Percentiles rank a stretch among this genome's conserved stretches.
These are phyloP conservation scores for Eimeria nieschulzi DNA, from an alignment of 169 alveolate species.

Conservation along the genomic window DNA sequence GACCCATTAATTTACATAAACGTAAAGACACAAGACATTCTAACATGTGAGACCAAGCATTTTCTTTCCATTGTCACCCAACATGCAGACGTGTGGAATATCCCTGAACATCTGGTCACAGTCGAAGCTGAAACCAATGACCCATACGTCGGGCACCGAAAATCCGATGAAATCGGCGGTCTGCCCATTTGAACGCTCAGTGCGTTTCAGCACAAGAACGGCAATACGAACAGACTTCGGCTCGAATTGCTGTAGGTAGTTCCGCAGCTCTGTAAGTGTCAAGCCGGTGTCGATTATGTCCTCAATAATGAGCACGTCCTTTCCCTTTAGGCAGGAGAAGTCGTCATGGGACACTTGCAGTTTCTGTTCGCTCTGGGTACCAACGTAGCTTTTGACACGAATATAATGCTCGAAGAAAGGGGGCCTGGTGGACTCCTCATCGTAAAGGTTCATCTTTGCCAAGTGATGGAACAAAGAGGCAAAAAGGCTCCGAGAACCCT, in stretches of 20 bases:
- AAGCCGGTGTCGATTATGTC: conserved; percentile 84
- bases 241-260: conserved; percentile 73
- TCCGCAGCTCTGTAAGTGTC: conserved; percentile 77
- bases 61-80: conserved; percentile 49
- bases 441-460: conserved; percentile 57
- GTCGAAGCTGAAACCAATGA: conserved; percentile 82
- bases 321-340: conserved; percentile 77
- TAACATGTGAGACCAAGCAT: not conserved
- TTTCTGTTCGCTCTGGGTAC: conserved; percentile 64
- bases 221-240: conserved; percentile 78
- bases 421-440: conserved; percentile 52
- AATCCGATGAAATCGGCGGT: conserved; percentile 84
- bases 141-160: conserved; percentile 79
- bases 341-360: conserved; percentile 78
- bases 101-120: conserved; percentile 79
- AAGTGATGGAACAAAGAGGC: conserved; percentile 76
- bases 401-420: conserved; percentile 82
- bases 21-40: no score
- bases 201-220: conserved; percentile 62
- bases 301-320: conserved; percentile 83
- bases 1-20: no score
- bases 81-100: conserved; percentile 71
- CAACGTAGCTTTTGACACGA: conserved; percentile 80
- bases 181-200: conserved; percentile 79
- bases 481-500: conserved; percentile 85